A percentile compares a stretch with the other conserved stretches of the same genome.
Conservation (phyloP, 768 basidiomycete species). For the Pleurotus tuber-regium region DNA sequence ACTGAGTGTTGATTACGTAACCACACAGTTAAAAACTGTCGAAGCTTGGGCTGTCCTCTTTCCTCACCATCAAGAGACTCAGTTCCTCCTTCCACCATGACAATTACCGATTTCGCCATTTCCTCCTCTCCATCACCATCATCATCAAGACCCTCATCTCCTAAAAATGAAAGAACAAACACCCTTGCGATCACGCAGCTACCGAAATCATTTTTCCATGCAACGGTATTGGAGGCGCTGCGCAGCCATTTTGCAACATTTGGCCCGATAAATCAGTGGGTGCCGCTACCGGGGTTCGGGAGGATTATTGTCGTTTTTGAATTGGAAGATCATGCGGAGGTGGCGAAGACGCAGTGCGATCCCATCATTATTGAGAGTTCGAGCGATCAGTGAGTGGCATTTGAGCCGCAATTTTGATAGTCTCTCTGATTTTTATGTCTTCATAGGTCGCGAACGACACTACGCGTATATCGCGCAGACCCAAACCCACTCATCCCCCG, state of each 20-base stretch:
- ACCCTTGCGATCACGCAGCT: conserved; percentile 80
- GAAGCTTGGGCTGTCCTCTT: neutral
- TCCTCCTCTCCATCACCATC: conserved; percentile 16
- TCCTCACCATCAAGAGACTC: neutral
- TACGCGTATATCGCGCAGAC: conserved; percentile 75
- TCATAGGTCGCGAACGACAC: conserved; percentile 42
- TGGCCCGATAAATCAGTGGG: conserved; percentile 89
- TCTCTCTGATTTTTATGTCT: conserved; percentile 13
- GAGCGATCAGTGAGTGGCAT: conserved; percentile 44
- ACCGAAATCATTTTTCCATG: conserved; percentile 76
- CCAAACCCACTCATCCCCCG: conserved; percentile 55
- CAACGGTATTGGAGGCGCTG: conserved; percentile 62
- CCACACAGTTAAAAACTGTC: neutral
- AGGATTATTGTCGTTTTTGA: conserved; percentile 83
- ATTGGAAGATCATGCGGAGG: conserved; percentile 58
- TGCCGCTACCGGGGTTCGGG: conserved; percentile 76
- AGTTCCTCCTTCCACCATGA: neutral
- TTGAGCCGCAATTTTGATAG: conserved; percentile 9
- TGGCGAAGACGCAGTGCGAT: conserved; percentile 65
- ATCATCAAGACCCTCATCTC: conserved; percentile 14
- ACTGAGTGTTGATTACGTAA: conserved; percentile 4
- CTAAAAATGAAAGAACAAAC: conserved; percentile 54
- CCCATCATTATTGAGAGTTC: conserved; percentile 57
- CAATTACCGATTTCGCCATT: conserved; percentile 20
- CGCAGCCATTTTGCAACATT: conserved; percentile 70